phyloP scores from a whole-genome alignment of 2,329 filamentous ascomycete genomes.

The Talaromyces islandicus region DNA sequence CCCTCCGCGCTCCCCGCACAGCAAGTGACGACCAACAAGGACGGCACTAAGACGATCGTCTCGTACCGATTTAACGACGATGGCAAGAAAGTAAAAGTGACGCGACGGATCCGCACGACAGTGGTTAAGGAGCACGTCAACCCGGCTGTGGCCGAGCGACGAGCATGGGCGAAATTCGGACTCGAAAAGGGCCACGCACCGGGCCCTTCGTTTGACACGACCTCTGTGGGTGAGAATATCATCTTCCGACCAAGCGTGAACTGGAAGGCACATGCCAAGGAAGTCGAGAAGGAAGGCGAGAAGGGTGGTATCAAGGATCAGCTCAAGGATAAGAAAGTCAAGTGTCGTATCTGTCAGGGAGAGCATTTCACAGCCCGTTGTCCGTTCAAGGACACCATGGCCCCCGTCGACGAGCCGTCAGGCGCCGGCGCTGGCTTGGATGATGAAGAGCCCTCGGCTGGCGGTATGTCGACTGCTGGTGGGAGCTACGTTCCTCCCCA shows the following conservation, averaged over 20 bases:
- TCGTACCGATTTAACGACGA: constrained; percentile 87
- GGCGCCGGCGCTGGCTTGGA: constrained; percentile 33
- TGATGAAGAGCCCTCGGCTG: constrained; percentile 39
- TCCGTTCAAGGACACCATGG: constrained; percentile 99
- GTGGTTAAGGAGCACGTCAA: constrained; percentile 91
- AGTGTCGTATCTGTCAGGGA: constrained; percentile 97
- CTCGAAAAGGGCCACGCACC: constrained; percentile 74
- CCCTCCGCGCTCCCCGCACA: constrained; percentile 78
- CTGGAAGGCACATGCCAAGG: constrained; percentile 87
- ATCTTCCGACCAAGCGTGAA: constrained; percentile 88
- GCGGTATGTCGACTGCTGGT: constrained; percentile 56
- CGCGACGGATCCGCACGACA: constrained; percentile 87
- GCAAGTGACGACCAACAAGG: constrained; percentile 92
- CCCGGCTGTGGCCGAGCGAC: constrained; percentile 91
- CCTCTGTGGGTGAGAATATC: constrained; percentile 94
- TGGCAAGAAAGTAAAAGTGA: constrained; percentile 94
- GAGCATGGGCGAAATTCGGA: constrained; percentile 90
- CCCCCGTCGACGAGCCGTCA: constrained; percentile 51
- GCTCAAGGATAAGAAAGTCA: constrained; percentile 98
- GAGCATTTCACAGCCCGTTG: constrained; percentile 99
- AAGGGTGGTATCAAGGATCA: constrained; percentile 60
- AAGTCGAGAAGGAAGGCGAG: constrained; percentile 49
- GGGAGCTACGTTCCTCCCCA: constrained; percentile 93
- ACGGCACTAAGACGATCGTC: constrained; percentile 94
- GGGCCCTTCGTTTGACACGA: constrained; percentile 84